Percentiles rank a stretch among this genome's conserved stretches.
These are phyloP conservation scores for Flaveria robusta DNA, from an alignment of 129 eudicot species.

Conservation along the genomic window DNA sequence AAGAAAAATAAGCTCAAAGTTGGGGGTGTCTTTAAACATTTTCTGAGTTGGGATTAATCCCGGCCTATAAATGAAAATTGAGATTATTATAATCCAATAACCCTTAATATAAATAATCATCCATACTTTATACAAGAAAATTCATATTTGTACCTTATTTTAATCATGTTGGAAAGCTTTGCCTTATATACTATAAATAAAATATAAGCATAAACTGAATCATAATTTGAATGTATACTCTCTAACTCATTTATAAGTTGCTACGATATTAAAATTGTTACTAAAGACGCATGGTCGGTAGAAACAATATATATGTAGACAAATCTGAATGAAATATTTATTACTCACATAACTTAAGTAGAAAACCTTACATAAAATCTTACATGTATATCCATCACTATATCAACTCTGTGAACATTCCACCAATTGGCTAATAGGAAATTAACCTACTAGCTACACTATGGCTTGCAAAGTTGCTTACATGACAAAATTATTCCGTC, in stretches of 20 bases:
- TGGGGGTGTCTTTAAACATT: too few relatives aligned
- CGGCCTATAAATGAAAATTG: too few relatives aligned
- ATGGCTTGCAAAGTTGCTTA: conserved; percentile 8
- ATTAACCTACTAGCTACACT: conserved; percentile 1
- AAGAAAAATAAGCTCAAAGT: too few relatives aligned
- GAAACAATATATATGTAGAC: not conserved
- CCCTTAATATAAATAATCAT: too few relatives aligned
- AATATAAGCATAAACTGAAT: not conserved
- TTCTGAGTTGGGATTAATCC: too few relatives aligned
- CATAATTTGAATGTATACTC: not conserved
- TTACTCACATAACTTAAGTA: not conserved
- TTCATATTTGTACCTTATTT: too few relatives aligned
- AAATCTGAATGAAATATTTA: conserved; percentile 1
- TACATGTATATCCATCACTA: conserved; percentile 5
- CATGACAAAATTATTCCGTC: conserved; percentile 17
- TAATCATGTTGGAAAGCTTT: not conserved
- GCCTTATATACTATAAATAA: not conserved
- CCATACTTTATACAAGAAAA: too few relatives aligned
- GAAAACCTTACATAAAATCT: not conserved
- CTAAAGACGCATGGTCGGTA: not conserved
- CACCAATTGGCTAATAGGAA: conserved; percentile 1
- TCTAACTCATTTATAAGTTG: not conserved
- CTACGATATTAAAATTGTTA: not conserved
- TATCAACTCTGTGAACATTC: not conserved
- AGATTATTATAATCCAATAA: too few relatives aligned